Conservation (phyloP, 768 basidiomycete genomes). For the Lactifluus hygrophoroides region DNA sequence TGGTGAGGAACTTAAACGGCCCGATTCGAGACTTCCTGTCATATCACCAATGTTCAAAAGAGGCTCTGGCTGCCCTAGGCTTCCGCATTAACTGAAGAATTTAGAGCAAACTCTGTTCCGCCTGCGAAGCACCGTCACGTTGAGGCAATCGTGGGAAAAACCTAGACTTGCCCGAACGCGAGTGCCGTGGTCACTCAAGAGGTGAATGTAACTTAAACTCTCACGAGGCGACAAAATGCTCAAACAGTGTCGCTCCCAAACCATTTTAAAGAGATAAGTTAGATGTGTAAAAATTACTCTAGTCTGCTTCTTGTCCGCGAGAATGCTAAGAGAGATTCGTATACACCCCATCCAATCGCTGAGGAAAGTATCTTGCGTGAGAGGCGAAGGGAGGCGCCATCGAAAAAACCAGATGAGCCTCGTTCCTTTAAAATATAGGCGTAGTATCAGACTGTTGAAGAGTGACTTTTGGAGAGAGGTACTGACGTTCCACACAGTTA, state of each 20-base stretch:
- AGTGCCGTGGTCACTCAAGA: too few species aligned
- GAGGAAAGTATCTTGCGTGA: conserved; percentile 82
- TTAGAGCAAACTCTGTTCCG: too few species aligned
- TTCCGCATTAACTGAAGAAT: too few species aligned
- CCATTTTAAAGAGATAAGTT: background rate
- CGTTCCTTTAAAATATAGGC: conserved; percentile 57
- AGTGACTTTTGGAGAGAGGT: background rate
- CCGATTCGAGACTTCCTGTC: too few species aligned
- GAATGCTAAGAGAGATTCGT: conserved; percentile 67
- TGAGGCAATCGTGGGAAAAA: too few species aligned
- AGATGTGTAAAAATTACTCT: background rate
- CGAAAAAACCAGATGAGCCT: conserved; percentile 73
- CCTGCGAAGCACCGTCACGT: too few species aligned
- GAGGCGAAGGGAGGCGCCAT: conserved; percentile 74
- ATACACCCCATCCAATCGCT: conserved; percentile 88
- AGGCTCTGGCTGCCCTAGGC: too few species aligned
- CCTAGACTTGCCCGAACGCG: too few species aligned
- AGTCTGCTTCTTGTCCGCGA: conserved; percentile 28
- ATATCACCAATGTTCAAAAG: too few species aligned
- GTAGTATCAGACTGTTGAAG: background rate
- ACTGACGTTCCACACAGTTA: conserved; percentile 61
- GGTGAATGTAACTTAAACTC: too few species aligned
- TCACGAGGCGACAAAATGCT: background rate
- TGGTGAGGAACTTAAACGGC: too few species aligned
- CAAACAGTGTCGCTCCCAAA: background rate